Evolutionary conservation across 306 rosid species (phyloP).

Genomic region (Datisca glomerata): DNA sequence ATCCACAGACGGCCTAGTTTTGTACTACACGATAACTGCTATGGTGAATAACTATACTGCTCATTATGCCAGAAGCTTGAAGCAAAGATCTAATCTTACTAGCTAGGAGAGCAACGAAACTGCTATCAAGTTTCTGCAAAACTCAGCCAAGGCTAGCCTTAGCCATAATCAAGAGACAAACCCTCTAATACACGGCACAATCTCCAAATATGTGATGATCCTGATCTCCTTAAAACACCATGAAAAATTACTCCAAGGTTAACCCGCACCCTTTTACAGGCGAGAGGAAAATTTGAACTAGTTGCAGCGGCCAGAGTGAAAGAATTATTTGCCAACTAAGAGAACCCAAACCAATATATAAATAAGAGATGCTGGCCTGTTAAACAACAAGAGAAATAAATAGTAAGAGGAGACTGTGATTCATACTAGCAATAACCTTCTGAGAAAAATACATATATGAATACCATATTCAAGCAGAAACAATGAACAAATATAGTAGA

Average conservation of each 20-base stretch:
- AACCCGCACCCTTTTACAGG: constrained; percentile 97
- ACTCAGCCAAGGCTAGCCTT: constrained; percentile 28
- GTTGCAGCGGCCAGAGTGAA: constrained; percentile 97
- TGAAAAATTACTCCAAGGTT: constrained; percentile 47
- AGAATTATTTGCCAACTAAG: constrained; percentile 37
- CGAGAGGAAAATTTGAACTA: constrained; percentile 57
- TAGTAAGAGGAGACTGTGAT: neutral
- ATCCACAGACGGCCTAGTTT: constrained; percentile 26
- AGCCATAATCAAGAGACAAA: constrained; percentile 90
- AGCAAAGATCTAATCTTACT: constrained; percentile 11
- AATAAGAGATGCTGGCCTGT: constrained; percentile 51
- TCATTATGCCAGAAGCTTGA: constrained; percentile 35
- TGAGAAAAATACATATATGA: too few species aligned
- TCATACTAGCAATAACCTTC: too few species aligned
- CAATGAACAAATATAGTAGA: too few species aligned
- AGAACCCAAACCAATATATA: constrained; percentile 32
- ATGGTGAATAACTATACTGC: constrained; percentile 15
- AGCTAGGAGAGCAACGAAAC: constrained; percentile 4
- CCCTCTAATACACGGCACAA: constrained; percentile 91
- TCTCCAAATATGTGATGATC: constrained; percentile 84
- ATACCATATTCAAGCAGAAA: too few species aligned
- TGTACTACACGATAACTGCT: constrained; percentile 14
- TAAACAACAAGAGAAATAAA: constrained; percentile 5
- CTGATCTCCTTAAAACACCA: constrained; percentile 51
- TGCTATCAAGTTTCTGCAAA: constrained; percentile 28